These are phyloP conservation scores for Phytophthora uliginosa DNA, from an alignment of 352 stramenopile genomes.

Conservation along the genomic window DNA sequence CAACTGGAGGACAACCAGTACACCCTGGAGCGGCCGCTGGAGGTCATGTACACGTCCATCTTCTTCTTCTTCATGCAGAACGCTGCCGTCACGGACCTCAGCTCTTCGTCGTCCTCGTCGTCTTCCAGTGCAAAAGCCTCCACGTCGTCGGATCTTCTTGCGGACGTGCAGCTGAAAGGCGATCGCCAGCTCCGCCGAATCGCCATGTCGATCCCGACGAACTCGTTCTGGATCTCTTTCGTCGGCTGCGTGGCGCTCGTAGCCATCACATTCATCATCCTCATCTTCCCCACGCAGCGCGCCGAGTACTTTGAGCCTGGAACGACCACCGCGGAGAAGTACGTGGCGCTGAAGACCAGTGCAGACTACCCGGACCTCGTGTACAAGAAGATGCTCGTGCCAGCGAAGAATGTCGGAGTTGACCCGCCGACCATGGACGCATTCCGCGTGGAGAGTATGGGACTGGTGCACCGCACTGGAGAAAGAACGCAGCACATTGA, in stretches of 20 bases:
- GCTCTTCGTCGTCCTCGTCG: conserved; percentile 17
- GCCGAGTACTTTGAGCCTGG: conserved; percentile 39
- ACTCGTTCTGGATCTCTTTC: conserved; percentile 48
- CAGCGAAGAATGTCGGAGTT: conserved; percentile 3
- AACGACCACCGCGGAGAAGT: conserved; percentile 38
- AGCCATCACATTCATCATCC: conserved; percentile 29
- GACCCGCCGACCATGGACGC: conserved; percentile 19
- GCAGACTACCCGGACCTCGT: conserved; percentile 35
- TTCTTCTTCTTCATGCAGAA: conserved; percentile 58
- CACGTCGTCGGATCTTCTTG: conserved; percentile 27
- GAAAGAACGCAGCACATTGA: conserved; percentile 22
- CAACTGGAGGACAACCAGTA: conserved; percentile 55
- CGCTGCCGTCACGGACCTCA: conserved; percentile 44
- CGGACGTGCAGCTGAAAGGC: conserved; percentile 46
- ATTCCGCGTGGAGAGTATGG: conserved; percentile 36
- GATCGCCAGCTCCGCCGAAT: conserved; percentile 43
- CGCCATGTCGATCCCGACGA: conserved; percentile 38
- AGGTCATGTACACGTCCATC: conserved; percentile 56
- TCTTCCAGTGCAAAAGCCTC: conserved; percentile 5
- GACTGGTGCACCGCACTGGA: conserved; percentile 13
- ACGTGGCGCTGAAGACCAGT: conserved; percentile 34
- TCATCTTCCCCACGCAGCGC: conserved; percentile 38
- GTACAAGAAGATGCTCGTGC: conserved; percentile 41
- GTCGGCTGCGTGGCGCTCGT: conserved; percentile 35
- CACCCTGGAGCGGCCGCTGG: conserved; percentile 43